Percentiles rank a stretch among this genome's conserved stretches.
These are phyloP conservation scores for Catunica adiposa DNA, from an alignment of 2,329 filamentous ascomycete species.

Conservation along the genomic window DNA sequence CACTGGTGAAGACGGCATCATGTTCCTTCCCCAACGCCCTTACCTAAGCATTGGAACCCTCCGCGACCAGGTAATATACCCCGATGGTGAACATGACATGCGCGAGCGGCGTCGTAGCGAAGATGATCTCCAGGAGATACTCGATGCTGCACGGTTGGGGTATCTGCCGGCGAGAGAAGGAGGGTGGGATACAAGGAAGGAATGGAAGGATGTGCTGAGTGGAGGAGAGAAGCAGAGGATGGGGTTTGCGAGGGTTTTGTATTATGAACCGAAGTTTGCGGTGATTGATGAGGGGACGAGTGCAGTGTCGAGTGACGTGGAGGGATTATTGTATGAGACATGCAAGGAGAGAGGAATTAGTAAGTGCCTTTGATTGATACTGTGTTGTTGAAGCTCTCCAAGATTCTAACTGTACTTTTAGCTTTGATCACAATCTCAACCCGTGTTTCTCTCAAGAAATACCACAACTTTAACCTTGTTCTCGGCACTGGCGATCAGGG, in stretches of 20 bases:
- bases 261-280: conserved; percentile 87
- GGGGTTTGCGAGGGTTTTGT: conserved; percentile 75
- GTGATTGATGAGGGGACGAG: conserved; percentile 93
- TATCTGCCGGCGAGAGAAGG: conserved; percentile 87
- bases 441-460: conserved; percentile 83
- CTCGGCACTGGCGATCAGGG: conserved; percentile 66
- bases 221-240: conserved; percentile 96
- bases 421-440: conserved; percentile 92
- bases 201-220: conserved; percentile 96
- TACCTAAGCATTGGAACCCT: conserved; percentile 86
- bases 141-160: conserved; percentile 71
- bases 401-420: conserved; percentile 22
- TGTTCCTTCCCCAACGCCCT: conserved; percentile 91
- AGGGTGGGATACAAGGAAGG: conserved; percentile 90
- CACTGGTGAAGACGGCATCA: conserved; percentile 76
- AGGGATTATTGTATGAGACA: conserved; percentile 80
- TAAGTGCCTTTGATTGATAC: conserved; percentile 29
- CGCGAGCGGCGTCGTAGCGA: conserved; percentile 62
- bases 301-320: conserved; percentile 85
- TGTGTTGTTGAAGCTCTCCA: background rate
- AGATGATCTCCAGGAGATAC: conserved; percentile 52
- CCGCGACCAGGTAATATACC: conserved; percentile 94
- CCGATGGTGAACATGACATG: conserved; percentile 91
- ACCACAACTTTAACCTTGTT: conserved; percentile 80
- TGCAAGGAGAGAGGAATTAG: conserved; percentile 89